Base-by-base conservation (phyloP, 345 rosid genomes). In the Populus tremula region DNA sequence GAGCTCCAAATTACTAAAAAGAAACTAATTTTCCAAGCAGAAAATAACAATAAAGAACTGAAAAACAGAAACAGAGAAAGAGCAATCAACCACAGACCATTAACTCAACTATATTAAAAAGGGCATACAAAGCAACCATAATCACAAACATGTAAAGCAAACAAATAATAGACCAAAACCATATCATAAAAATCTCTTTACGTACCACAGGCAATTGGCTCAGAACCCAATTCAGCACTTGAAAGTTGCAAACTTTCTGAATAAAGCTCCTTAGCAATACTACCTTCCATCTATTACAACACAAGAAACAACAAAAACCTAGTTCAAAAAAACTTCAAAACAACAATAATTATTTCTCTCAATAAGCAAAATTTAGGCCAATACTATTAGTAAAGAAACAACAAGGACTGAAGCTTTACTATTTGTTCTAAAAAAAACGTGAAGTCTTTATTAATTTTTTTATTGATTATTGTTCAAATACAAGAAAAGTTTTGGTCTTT, bases 231-330 rank as follows among this genome's bases (percentile, higher is more conserved):
- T 79, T 80, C 84, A 78, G 76, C 45, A 61, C 39, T 74, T 1
- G 90, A 80, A 23, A 77, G 63, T 6, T 54, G 84, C 82, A 87
- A 79, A 65, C 86, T 84, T 70, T 88, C 91, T 54, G 87, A 74
- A 72, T 87, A 89, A 61, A 90, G 84, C 85, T 88, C 89, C 72
- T 87, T 77, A 27, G 91, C 88, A 71, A 90, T 31, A 81, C 76
- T 78, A 20, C 69, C 49, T 10, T 88, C 89, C 86, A 81, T 86
- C 85, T 86, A 72, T 72, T 66, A 39, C 72, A 72, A 62, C 29
- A 38, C 61, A 62, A 69, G 68, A 25, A 54, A 49, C 20, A 56
- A 12, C 63, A 23, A 49, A 39, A 31, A 3, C 14, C 29, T 29
- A 59, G 25, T 59, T 23, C 13, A 56, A 11, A 9, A 9, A n/a